Evolutionary conservation across 768 basidiomycete genomes (phyloP).

Genomic region (Trametes maxima): DNA sequence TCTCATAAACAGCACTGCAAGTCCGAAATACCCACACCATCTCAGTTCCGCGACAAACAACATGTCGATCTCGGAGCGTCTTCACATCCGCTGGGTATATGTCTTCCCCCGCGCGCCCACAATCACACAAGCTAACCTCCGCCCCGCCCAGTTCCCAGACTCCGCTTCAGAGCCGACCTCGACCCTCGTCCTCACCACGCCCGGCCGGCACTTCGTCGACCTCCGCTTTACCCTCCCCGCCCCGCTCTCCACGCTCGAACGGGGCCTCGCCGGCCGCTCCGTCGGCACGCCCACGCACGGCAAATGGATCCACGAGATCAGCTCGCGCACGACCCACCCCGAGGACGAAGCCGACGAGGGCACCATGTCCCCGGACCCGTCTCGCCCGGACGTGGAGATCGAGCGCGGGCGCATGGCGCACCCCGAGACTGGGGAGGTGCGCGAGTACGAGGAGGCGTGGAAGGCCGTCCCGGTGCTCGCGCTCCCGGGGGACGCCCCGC

Average conservation of each 20-base stretch:
- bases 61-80: slow-evolving; percentile 19
- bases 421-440: slow-evolving; percentile 12
- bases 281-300: slow-evolving; percentile 18
- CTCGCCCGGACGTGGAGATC: slow-evolving; percentile 11
- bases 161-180: slow-evolving; percentile 21
- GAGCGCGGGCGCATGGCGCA: slow-evolving; percentile 20
- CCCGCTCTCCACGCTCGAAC: slow-evolving; percentile 6
- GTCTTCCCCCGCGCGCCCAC: background rate
- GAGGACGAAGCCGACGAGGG: slow-evolving; percentile 21
- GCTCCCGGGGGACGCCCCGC: background rate
- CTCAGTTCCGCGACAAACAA: background rate
- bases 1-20: background rate
- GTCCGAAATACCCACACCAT: background rate
- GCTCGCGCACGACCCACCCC: slow-evolving; percentile 18
- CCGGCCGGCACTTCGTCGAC: slow-evolving; percentile 19
- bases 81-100: slow-evolving; percentile 20
- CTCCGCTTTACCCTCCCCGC: slow-evolving; percentile 10
- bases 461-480: slow-evolving; percentile 2
- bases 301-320: slow-evolving; percentile 23
- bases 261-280: slow-evolving; percentile 16
- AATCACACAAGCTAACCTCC: background rate
- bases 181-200: slow-evolving; percentile 23
- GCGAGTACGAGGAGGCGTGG: slow-evolving; percentile 25
- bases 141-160: slow-evolving; percentile 6
- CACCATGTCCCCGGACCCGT: slow-evolving; percentile 16